Percentiles rank a stretch among this genome's conserved stretches.
phyloP scores from a whole-genome alignment of 2,329 filamentous ascomycete species.

The Cladosporium sphaerospermum region DNA sequence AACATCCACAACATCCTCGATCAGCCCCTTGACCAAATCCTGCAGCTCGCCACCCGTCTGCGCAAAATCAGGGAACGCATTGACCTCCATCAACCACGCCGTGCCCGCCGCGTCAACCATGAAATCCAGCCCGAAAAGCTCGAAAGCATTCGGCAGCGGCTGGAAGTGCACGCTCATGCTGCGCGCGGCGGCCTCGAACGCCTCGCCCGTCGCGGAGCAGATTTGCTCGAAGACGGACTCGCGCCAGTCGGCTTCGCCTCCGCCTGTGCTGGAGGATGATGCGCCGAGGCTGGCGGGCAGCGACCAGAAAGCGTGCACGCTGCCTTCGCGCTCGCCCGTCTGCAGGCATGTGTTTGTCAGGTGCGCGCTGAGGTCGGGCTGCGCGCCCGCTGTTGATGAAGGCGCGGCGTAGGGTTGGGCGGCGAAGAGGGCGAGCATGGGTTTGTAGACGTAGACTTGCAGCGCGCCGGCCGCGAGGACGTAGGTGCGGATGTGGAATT shows the following conservation, averaged over 20 bases:
- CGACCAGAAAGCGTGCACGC: conserved; percentile 69
- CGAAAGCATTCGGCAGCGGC: conserved; percentile 79
- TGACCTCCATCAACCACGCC: conserved; percentile 81
- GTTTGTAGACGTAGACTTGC: conserved; percentile 75
- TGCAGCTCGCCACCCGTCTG: conserved; percentile 77
- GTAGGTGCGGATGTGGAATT: conserved; percentile 94
- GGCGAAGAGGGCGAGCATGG: conserved; percentile 92
- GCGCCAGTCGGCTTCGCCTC: conserved; percentile 41
- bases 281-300: conserved; percentile 40
- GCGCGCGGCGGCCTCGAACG: conserved; percentile 80
- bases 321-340: conserved; percentile 45
- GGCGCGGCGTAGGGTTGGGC: conserved; percentile 66
- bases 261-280: neutral
- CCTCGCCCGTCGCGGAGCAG: conserved; percentile 62
- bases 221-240: conserved; percentile 67
- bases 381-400: conserved; percentile 31
- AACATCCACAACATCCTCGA: conserved; percentile 63
- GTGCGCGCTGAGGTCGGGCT: conserved; percentile 61
- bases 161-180: conserved; percentile 90
- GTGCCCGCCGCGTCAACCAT: conserved; percentile 61
- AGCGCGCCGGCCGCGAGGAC: conserved; percentile 75
- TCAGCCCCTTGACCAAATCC: conserved; percentile 67
- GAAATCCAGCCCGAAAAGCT: conserved; percentile 88
- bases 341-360: conserved; percentile 96
- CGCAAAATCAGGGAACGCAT: conserved; percentile 92